Evolutionary conservation across 129 eudicot species (phyloP), one percentile per base, ranked within the genome.

Genomic region (Centaurea solstitialis): DNA sequence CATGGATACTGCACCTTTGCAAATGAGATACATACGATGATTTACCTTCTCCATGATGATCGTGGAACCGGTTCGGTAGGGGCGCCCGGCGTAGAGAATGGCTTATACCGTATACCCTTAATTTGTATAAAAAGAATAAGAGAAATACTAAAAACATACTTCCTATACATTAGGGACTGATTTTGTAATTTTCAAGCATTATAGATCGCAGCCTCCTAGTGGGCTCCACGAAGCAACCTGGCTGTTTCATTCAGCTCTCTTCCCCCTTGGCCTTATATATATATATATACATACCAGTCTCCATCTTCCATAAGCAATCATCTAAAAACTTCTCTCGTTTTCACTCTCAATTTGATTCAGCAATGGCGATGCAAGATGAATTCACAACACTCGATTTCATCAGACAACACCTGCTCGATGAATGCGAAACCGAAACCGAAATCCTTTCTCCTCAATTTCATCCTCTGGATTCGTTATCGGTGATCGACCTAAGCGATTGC

Each of bases 301-400:
- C 67, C 7, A 23, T 5, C 74, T 74, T 17, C 30, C 9, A 71
- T 26, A 74, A 65, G 45, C 79, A 80, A 64, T 5, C 68, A 62
- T 73, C 66, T 53, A 35, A 65, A 11, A 65, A 11, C 5, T 57
- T 22, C 65, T 57, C 18, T 57, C 65, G 9, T n/a, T 26, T 57
- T 57, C 65, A 53, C 9, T 2, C 22, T 53, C 64, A 37, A 13
- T 3, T 4, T 7, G 57, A 30, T 65, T 40, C 57, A 37, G 7
- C 28, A 74, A 66, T 81, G 85, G 80, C 66, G 41, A 65, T 40
- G 21, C 50, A 76, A 10, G 70, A 82, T 35, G 88, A 89, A 67
- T 59, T 72, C 50, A 74, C 85, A 8, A 78, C 88, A n/a, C 68
- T 89, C 15, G 88, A 89, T 77, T 72, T 80, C 84, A 87, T 87